Conservation (phyloP, 176 grass and related monocot species). For the Cymbopogon citratus region DNA sequence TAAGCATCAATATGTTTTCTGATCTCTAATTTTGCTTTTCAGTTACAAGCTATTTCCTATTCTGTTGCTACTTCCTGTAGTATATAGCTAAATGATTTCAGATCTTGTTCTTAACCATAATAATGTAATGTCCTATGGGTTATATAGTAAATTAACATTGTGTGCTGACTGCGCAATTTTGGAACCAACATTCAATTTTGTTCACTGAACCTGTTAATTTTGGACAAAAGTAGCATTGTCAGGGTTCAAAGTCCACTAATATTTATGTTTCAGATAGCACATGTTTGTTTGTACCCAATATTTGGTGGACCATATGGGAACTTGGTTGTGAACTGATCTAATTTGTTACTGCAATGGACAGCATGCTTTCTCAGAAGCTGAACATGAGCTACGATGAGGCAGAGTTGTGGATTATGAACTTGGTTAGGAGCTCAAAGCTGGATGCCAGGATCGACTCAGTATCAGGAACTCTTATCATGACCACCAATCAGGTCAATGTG, state of each 20-base stretch:
- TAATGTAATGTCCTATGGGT: not conserved
- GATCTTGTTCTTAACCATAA: not conserved
- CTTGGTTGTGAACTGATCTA: not conserved
- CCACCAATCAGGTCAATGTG: conserved; percentile 66
- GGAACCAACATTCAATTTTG: not conserved
- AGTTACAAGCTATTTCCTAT: not conserved
- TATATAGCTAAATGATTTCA: not conserved
- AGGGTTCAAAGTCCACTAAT: not conserved
- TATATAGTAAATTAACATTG: not conserved
- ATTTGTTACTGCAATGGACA: conserved; percentile 33
- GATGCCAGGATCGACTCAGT: conserved; percentile 92
- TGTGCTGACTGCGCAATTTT: not conserved
- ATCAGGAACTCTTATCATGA: conserved; percentile 81
- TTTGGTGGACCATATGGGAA: not conserved
- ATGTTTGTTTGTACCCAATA: not conserved
- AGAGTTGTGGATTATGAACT: conserved; percentile 76
- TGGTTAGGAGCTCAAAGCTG: conserved; percentile 87
- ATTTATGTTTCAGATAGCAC: not conserved
- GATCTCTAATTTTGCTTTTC: not conserved
- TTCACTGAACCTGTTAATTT: not conserved
- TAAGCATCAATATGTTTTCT: not conserved
- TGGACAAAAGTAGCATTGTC: not conserved
- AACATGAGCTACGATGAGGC: conserved; percentile 88
- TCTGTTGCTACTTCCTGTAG: not conserved
- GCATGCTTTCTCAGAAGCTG: conserved; percentile 71